A percentile compares a stretch with the other conserved stretches of the same genome.
Evolutionary conservation across 441 rosid species (phyloP).

Genomic region (Isatis lusitanica): DNA sequence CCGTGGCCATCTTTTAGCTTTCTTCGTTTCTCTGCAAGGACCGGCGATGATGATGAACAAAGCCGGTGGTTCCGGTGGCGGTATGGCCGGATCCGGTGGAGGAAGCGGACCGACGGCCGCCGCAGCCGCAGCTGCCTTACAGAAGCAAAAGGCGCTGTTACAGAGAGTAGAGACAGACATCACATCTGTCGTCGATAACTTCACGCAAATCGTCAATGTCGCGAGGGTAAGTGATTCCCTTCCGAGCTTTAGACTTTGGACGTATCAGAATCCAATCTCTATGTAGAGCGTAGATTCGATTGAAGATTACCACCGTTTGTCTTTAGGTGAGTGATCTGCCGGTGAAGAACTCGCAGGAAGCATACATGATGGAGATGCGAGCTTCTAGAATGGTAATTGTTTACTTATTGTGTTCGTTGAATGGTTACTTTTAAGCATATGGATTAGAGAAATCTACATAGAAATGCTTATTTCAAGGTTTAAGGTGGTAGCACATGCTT

Average conservation of each 20-base stretch:
- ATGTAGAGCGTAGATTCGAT: neutral
- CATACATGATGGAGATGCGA: conserved; percentile 95
- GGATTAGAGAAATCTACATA: neutral
- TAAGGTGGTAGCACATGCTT: neutral
- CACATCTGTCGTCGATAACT: conserved; percentile 62
- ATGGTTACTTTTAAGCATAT: neutral
- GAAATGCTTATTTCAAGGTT: neutral
- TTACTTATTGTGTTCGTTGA: neutral
- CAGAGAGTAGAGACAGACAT: conserved; percentile 70
- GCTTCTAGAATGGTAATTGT: conserved; percentile 76
- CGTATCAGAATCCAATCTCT: neutral
- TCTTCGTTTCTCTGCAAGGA: neutral
- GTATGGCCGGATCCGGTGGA: conserved; percentile 33
- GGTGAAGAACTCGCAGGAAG: conserved; percentile 83
- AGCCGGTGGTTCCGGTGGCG: conserved; percentile 39
- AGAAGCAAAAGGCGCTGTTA: conserved; percentile 67
- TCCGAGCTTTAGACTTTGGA: neutral
- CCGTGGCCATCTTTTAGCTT: neutral
- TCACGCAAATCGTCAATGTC: conserved; percentile 67
- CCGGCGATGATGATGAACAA: conserved; percentile 40
- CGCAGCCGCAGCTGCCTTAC: conserved; percentile 60
- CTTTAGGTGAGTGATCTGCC: conserved; percentile 72
- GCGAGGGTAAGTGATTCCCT: conserved; percentile 43
- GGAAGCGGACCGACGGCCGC: conserved; percentile 64
- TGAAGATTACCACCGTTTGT: neutral